phyloP scores from a whole-genome alignment of 176 grass and related monocot genomes.

The Pontederia crassipes region DNA sequence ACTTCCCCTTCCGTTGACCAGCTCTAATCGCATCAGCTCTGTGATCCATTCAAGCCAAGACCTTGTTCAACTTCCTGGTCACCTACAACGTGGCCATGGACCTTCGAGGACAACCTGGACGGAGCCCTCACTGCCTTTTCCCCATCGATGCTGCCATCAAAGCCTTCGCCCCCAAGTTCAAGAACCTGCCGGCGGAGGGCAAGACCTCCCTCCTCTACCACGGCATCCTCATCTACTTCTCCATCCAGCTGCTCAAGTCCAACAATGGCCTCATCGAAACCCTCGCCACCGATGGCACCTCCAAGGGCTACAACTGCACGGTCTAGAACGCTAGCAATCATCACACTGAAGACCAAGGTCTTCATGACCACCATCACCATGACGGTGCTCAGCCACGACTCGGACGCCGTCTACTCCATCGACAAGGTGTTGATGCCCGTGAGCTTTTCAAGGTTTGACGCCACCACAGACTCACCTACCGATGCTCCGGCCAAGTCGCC shows the following conservation, averaged over 20 bases:
- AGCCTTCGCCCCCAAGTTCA: conserved; percentile 12
- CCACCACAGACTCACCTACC: background rate
- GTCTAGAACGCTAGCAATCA: background rate
- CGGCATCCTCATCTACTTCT: conserved; percentile 4
- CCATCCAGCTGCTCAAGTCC: conserved; percentile 11
- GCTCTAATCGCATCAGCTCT: no score
- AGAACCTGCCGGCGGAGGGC: conserved; percentile 11
- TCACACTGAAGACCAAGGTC: conserved; percentile 4
- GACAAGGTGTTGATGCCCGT: conserved; percentile 6
- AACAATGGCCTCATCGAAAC: background rate
- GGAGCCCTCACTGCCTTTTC: conserved; percentile 12
- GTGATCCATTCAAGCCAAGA: background rate
- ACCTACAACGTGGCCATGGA: background rate
- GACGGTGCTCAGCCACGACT: conserved; percentile 3
- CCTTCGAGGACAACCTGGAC: conserved; percentile 12
- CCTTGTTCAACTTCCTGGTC: conserved; percentile 5
- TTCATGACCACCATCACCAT: conserved; percentile 3
- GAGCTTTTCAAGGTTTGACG: background rate
- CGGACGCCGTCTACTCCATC: conserved; percentile 7
- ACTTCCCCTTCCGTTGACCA: no score
- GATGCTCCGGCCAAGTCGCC: background rate
- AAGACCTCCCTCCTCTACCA: conserved; percentile 16
- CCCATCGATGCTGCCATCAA: conserved; percentile 9
- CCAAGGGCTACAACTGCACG: conserved; percentile 5
- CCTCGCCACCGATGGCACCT: conserved; percentile 12